phyloP scores from a whole-genome alignment of 2,329 filamentous ascomycete species.

The Iodosphaeria phyllophila region DNA sequence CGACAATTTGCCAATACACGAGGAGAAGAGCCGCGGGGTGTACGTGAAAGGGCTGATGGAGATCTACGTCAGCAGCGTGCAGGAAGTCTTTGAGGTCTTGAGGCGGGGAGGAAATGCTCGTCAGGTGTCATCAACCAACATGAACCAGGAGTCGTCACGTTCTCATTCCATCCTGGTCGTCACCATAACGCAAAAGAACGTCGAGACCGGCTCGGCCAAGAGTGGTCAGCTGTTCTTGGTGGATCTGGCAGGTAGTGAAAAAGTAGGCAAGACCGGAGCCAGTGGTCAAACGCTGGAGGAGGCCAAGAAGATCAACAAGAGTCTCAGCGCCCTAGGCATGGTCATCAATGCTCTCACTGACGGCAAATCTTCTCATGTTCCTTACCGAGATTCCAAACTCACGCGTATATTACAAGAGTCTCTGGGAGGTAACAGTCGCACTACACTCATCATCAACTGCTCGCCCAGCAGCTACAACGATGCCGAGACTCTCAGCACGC shows the following conservation, averaged over 20 bases:
- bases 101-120: constrained; percentile 75
- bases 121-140: constrained; percentile 92
- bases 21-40: constrained; percentile 88
- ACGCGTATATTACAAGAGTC: constrained; percentile 95
- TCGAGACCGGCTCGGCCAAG: constrained; percentile 89
- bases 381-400: constrained; percentile 94
- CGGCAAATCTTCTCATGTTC: constrained; percentile 88
- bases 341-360: constrained; percentile 96
- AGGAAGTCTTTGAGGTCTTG: constrained; percentile 95
- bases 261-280: constrained; percentile 95
- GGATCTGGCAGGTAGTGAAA: constrained; percentile 94
- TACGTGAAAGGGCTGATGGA: constrained; percentile 92
- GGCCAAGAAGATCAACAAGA: constrained; percentile 99
- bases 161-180: constrained; percentile 98
- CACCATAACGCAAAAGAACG: constrained; percentile 92
- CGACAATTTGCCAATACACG: constrained; percentile 93
- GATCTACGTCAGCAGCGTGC: constrained; percentile 87
- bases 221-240: constrained; percentile 94
- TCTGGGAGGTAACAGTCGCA: constrained; percentile 90
- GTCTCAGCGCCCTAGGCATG: constrained; percentile 93
- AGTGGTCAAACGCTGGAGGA: constrained; percentile 95
- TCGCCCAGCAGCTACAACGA: constrained; percentile 99
- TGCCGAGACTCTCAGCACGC: constrained; percentile 75
- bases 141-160: constrained; percentile 96
- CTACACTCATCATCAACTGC: constrained; percentile 97